phyloP scores from a whole-genome alignment of 192 early-diverging fungal species.

The Coemansia sp. region DNA sequence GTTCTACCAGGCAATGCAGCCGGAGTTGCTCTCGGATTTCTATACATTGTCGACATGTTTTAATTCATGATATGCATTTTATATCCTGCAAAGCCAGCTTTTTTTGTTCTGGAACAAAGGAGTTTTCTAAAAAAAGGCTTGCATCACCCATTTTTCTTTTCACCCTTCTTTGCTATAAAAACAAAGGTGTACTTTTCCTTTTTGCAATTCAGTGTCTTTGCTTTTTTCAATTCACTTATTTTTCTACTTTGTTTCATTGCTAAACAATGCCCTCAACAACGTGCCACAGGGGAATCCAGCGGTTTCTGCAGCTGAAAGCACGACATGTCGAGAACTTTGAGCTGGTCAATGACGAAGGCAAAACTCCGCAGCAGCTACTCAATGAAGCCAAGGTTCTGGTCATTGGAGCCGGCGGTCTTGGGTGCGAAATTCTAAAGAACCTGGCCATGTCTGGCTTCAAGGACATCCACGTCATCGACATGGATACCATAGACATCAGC shows the following conservation, averaged over 20 bases:
- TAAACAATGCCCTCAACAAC: conserved; percentile 1
- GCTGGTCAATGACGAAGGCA: conserved; percentile 45
- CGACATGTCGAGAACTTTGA: conserved; percentile 50
- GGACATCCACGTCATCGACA: conserved; percentile 83
- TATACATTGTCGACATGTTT: too few relatives aligned
- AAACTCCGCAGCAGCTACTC: conserved; percentile 51
- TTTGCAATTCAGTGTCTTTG: conserved; percentile 7
- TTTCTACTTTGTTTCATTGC: conserved; percentile 1
- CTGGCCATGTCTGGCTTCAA: conserved; percentile 77
- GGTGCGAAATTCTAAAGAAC: conserved; percentile 84
- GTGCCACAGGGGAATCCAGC: conserved; percentile 32
- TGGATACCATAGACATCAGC: conserved; percentile 85
- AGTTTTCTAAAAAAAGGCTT: too few relatives aligned
- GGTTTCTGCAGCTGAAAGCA: conserved; percentile 46
- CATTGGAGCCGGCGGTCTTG: conserved; percentile 82
- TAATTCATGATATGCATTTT: too few relatives aligned
- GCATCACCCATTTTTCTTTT: background rate
- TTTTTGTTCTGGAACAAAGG: too few relatives aligned
- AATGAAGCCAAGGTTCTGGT: conserved; percentile 69
- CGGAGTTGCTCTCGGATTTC: too few relatives aligned
- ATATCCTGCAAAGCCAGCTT: too few relatives aligned
- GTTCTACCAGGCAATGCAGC: too few relatives aligned
- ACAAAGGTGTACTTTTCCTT: background rate
- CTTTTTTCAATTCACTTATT: conserved; percentile 4
- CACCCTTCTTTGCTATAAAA: background rate